These are phyloP conservation scores for Cadophora malorum DNA, from an alignment of 2,329 filamentous ascomycete genomes.

Conservation along the genomic window DNA sequence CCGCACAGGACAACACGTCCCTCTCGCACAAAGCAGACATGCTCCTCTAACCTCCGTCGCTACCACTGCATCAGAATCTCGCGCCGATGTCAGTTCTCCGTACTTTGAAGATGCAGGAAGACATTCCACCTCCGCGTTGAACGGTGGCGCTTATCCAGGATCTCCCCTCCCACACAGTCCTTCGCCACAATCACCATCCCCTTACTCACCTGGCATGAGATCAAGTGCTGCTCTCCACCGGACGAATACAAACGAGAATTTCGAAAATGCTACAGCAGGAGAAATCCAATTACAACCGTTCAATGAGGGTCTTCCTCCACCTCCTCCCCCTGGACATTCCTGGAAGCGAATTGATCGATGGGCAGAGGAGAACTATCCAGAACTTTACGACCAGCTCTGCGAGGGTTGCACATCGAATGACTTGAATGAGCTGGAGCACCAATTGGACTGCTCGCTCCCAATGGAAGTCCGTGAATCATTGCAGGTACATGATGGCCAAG, in stretches of 20 bases:
- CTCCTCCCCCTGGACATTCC: slow-evolving; percentile 86
- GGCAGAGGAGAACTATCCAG: slow-evolving; percentile 94
- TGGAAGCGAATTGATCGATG: slow-evolving; percentile 95
- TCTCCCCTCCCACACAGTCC: slow-evolving; percentile 55
- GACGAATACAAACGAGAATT: slow-evolving; percentile 66
- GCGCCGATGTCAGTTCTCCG: slow-evolving; percentile 78
- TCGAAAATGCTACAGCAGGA: slow-evolving; percentile 74
- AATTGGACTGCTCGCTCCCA: slow-evolving; percentile 91
- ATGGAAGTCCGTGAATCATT: slow-evolving; percentile 93
- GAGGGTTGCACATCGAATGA: slow-evolving; percentile 94
- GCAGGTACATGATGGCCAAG: slow-evolving; percentile 93
- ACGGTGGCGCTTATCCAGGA: slow-evolving; percentile 63
- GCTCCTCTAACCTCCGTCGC: slow-evolving; percentile 85
- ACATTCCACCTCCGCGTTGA: slow-evolving; percentile 56
- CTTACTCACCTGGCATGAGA: slow-evolving; percentile 90
- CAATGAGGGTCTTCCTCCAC: slow-evolving; percentile 86
- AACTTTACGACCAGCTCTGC: slow-evolving; percentile 91
- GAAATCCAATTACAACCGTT: slow-evolving; percentile 98
- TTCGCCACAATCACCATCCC: slow-evolving; percentile 71
- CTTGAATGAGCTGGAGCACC: slow-evolving; percentile 94
- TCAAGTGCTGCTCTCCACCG: slow-evolving; percentile 73
- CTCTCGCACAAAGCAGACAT: slow-evolving; percentile 81
- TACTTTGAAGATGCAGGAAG: slow-evolving; percentile 76
- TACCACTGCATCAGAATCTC: slow-evolving; percentile 84
- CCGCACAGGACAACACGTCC: slow-evolving; percentile 87